phyloP scores from a whole-genome alignment of 2,329 filamentous ascomycete species.

The Paraphaeosphaeria minitans region DNA sequence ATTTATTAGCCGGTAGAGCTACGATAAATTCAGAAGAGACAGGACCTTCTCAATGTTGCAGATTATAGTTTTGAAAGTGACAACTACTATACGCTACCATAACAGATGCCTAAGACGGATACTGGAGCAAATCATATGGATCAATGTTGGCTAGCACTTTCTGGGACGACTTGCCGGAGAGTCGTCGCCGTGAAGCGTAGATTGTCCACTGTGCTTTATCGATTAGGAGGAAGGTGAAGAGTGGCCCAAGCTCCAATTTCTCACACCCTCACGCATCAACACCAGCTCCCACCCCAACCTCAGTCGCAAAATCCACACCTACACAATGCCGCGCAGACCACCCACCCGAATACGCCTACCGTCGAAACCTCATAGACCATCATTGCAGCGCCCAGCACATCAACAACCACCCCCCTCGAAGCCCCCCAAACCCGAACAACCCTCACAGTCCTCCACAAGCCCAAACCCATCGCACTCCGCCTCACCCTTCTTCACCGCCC shows the following conservation, averaged over 20 bases:
- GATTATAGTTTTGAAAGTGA: too few relatives aligned
- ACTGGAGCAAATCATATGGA: too few relatives aligned
- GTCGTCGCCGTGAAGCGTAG: too few relatives aligned
- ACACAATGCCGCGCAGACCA: constrained; percentile 34
- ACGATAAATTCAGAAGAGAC: too few relatives aligned
- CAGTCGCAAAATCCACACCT: neutral
- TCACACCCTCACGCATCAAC: neutral
- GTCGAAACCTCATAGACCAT: constrained; percentile 8
- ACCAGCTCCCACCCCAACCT: neutral
- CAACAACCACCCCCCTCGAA: constrained; percentile 11
- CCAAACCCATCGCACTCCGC: neutral
- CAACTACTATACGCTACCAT: too few relatives aligned
- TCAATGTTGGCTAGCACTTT: too few relatives aligned
- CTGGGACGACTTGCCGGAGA: too few relatives aligned
- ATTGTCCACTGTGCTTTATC: neutral
- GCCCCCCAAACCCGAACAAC: constrained; percentile 5
- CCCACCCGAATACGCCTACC: constrained; percentile 20
- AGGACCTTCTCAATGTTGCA: too few relatives aligned
- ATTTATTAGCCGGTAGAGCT: too few relatives aligned
- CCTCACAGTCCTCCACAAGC: neutral
- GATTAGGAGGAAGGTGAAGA: neutral
- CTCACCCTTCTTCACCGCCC: constrained; percentile 4
- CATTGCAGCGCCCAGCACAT: constrained; percentile 7
- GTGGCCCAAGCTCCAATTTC: neutral
- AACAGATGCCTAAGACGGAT: too few relatives aligned